A percentile compares a stretch with the other conserved stretches of the same genome.
Conservation (phyloP, 2,329 filamentous ascomycete species). For the Monosporascus sp. region DNA sequence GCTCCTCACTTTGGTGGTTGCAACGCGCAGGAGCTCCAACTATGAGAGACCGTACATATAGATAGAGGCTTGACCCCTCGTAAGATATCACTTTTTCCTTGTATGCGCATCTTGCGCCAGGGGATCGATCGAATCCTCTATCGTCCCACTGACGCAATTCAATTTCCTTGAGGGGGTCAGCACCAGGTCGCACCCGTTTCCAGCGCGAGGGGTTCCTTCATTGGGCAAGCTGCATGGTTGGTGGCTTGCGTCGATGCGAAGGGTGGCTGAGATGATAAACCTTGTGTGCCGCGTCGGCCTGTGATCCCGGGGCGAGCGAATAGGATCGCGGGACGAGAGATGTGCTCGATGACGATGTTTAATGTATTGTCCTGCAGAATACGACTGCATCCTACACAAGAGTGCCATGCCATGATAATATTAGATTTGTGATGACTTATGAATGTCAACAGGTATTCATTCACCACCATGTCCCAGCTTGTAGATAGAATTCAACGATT, state of each 20-base stretch:
- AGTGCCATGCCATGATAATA: no score
- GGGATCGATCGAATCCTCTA: not conserved
- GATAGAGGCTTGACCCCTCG: not conserved
- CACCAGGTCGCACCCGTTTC: not conserved
- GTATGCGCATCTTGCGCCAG: not conserved
- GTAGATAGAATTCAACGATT: no score
- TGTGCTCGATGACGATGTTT: not conserved
- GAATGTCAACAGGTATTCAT: no score
- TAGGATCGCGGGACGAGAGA: not conserved
- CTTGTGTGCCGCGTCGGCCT: not conserved
- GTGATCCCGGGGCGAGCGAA: not conserved
- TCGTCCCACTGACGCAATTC: no score
- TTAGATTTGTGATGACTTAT: no score
- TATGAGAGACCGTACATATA: not conserved
- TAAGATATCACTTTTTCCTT: not conserved
- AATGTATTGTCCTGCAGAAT: not conserved
- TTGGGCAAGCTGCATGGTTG: not conserved
- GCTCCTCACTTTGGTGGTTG: no score
- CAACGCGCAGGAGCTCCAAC: no score
- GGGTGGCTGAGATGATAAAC: not conserved
- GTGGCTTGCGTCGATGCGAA: not conserved
- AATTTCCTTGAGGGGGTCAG: no score
- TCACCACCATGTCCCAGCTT: no score
- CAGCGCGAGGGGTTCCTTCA: not conserved
- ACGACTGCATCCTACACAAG: no score